A percentile compares a stretch with the other conserved stretches of the same genome.
Conservation (phyloP, 2,329 filamentous ascomycete genomes). For the Stemphylium beticola region DNA sequence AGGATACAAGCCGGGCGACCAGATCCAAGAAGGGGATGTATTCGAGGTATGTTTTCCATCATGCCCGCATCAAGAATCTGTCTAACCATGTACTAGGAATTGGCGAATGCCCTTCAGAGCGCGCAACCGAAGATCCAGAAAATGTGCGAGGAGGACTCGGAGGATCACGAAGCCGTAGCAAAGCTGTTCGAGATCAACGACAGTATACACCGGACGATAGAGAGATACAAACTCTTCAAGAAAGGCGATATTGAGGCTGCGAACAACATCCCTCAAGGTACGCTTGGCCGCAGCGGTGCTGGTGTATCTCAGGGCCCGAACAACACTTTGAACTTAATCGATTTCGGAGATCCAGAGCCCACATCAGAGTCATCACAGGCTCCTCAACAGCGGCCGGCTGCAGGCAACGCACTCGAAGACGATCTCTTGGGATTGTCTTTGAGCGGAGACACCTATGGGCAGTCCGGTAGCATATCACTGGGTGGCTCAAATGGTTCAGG, state of each 20-base stretch:
- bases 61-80: slow-evolving; percentile 33
- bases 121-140: slow-evolving; percentile 98
- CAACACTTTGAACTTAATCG: slow-evolving; percentile 89
- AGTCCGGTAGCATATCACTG: slow-evolving; percentile 81
- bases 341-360: slow-evolving; percentile 76
- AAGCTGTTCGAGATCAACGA: slow-evolving; percentile 98
- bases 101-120: slow-evolving; percentile 85
- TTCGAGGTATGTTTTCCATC: slow-evolving; percentile 60
- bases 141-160: slow-evolving; percentile 99
- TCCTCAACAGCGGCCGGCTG: slow-evolving; percentile 54
- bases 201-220: slow-evolving; percentile 95
- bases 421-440: slow-evolving; percentile 90
- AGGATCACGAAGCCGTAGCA: slow-evolving; percentile 93
- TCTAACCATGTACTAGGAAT: slow-evolving; percentile 64
- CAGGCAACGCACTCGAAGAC: slow-evolving; percentile 77
- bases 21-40: slow-evolving; percentile 72
- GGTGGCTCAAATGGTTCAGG: slow-evolving; percentile 61
- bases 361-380: slow-evolving; percentile 39
- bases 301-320: slow-evolving; percentile 69
- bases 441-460: slow-evolving; percentile 68
- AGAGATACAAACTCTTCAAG: slow-evolving; percentile 94
- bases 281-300: slow-evolving; percentile 69
- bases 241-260: slow-evolving; percentile 89
- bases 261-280: slow-evolving; percentile 81
- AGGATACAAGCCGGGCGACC: slow-evolving; percentile 80